phyloP scores from a whole-genome alignment of 2,329 filamentous ascomycete species.

The Colletotrichum eremochloae region DNA sequence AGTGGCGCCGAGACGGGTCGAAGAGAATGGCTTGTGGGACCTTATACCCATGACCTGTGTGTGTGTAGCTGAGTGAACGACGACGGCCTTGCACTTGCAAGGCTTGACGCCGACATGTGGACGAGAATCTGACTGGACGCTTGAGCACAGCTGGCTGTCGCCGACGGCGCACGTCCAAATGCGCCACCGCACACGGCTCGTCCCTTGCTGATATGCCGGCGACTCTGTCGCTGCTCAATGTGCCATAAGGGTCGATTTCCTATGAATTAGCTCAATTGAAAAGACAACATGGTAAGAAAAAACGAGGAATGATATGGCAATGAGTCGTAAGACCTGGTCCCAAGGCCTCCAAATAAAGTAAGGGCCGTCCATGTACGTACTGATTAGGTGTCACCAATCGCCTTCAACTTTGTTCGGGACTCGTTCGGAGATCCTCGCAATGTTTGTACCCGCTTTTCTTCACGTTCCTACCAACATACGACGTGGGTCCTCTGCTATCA shows the following conservation, averaged over 20 bases:
- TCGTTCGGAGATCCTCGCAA: slow-evolving; percentile 40
- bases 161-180: slow-evolving; percentile 24
- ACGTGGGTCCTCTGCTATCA: slow-evolving; percentile 31
- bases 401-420: slow-evolving; percentile 29
- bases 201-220: neutral
- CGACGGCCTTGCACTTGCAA: slow-evolving; percentile 29
- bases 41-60: slow-evolving; percentile 34
- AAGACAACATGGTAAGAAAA: neutral
- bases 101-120: slow-evolving; percentile 21
- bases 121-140: slow-evolving; percentile 22
- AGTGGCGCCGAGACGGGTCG: slow-evolving; percentile 27
- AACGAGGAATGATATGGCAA: neutral
- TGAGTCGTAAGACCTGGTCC: slow-evolving; percentile 10
- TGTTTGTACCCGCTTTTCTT: slow-evolving; percentile 35
- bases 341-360: slow-evolving; percentile 3
- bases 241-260: neutral
- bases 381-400: slow-evolving; percentile 37
- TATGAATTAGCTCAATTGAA: neutral
- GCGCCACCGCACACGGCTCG: slow-evolving; percentile 12
- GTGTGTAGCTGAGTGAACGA: slow-evolving; percentile 28
- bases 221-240: neutral
- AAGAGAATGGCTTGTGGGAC: slow-evolving; percentile 26
- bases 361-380: slow-evolving; percentile 23
- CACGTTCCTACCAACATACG: slow-evolving; percentile 29
- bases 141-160: slow-evolving; percentile 32